A percentile compares a stretch with the other conserved stretches of the same genome.
Conservation (phyloP, 2,329 filamentous ascomycete genomes). For the Phyllachora maydis region DNA sequence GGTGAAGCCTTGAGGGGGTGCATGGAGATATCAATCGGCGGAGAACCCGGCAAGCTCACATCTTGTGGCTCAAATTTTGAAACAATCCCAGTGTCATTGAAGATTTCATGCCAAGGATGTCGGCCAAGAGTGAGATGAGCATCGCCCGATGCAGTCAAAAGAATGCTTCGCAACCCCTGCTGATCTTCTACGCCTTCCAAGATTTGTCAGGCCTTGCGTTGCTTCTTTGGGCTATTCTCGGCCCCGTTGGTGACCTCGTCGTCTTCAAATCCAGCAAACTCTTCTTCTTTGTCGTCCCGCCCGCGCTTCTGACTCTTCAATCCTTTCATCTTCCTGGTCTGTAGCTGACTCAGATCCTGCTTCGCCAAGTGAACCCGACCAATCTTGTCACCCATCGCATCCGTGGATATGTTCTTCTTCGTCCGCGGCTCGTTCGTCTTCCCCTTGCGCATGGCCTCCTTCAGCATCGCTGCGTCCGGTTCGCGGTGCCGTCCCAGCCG, state of each 20-base stretch:
- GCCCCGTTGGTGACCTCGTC: constrained; percentile 18
- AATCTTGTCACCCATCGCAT: constrained; percentile 88
- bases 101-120: too few relatives aligned
- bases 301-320: constrained; percentile 80
- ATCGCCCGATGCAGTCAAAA: too few relatives aligned
- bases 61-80: too few relatives aligned
- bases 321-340: constrained; percentile 99
- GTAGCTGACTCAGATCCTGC: constrained; percentile 71
- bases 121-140: too few relatives aligned
- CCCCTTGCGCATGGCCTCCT: constrained; percentile 77
- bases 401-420: constrained; percentile 93
- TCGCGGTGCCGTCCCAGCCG: constrained; percentile 62
- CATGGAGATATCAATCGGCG: too few relatives aligned
- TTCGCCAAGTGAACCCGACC: constrained; percentile 79
- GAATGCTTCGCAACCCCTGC: too few relatives aligned
- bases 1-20: too few relatives aligned
- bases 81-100: too few relatives aligned
- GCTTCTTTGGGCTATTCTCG: constrained; percentile 15
- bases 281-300: constrained; percentile 37
- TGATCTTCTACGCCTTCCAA: too few relatives aligned
- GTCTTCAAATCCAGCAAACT: constrained; percentile 21
- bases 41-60: too few relatives aligned
- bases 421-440: constrained; percentile 54
- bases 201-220: constrained; percentile 11
- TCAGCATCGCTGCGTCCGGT: constrained; percentile 59